phyloP scores from a whole-genome alignment of 148 eudicot species.

The Selenicereus undatus region DNA sequence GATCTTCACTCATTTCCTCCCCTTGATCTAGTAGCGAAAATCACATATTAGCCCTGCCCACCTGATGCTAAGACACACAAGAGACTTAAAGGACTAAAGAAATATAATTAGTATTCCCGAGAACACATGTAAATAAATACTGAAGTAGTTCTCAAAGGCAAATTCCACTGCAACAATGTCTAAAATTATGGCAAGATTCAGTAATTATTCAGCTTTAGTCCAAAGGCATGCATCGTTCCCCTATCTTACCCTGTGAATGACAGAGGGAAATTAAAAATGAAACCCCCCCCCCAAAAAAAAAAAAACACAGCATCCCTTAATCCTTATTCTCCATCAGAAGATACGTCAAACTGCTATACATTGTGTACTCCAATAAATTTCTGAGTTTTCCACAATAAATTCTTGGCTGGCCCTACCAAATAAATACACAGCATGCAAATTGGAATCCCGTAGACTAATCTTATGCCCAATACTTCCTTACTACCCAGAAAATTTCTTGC shows the following conservation, averaged over 20 bases:
- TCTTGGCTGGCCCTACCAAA: slow-evolving; percentile 1
- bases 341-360: neutral
- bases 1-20: neutral
- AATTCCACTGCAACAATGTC: neutral
- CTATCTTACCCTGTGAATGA: neutral
- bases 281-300: too few species aligned
- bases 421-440: slow-evolving; percentile 3
- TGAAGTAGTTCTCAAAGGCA: neutral
- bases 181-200: neutral
- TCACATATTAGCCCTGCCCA: neutral
- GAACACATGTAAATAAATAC: neutral
- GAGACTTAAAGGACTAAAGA: neutral
- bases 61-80: too few species aligned
- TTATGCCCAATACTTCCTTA: neutral
- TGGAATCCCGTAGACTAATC: neutral
- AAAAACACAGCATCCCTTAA: neutral
- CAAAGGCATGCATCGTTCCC: neutral
- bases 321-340: neutral
- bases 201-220: slow-evolving; percentile 2
- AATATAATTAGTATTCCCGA: neutral
- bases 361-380: neutral
- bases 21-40: neutral
- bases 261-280: neutral
- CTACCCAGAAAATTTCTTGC: neutral
- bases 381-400: neutral